phyloP scores from a whole-genome alignment of 192 early-diverging fungal genomes.

The Coemansia sp. region DNA sequence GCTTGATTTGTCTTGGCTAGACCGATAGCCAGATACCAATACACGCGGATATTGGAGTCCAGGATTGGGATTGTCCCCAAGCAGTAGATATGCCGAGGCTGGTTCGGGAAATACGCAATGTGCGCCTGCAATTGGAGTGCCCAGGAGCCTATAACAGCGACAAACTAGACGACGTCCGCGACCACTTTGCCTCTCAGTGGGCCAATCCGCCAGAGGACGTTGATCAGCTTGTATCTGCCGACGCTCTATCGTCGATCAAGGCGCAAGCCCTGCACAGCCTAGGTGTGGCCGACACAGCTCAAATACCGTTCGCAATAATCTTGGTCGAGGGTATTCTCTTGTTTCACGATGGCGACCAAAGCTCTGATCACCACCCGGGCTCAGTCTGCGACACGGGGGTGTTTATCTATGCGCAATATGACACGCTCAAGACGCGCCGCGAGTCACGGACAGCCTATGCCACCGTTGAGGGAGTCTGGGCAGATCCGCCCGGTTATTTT shows the following conservation, averaged over 20 bases:
- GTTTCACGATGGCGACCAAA: conserved; percentile 58
- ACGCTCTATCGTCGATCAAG: conserved; percentile 13
- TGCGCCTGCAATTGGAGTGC: conserved; percentile 12
- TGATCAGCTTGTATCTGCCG: conserved; percentile 18
- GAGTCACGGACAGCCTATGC: conserved; percentile 68
- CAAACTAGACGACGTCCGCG: neutral
- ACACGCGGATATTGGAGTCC: conserved; percentile 56
- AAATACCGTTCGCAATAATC: conserved; percentile 33
- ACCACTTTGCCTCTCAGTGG: conserved; percentile 49
- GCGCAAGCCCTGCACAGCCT: conserved; percentile 9
- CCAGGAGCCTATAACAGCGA: neutral
- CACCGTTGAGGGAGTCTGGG: conserved; percentile 80
- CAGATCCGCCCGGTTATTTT: conserved; percentile 79
- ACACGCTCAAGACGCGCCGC: conserved; percentile 66
- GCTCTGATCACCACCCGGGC: conserved; percentile 52
- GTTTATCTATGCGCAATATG: conserved; percentile 61
- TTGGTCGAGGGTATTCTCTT: conserved; percentile 81
- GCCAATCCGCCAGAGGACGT: conserved; percentile 50
- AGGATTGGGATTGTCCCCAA: conserved; percentile 83
- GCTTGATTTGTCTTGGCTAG: conserved; percentile 11
- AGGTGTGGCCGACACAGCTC: conserved; percentile 1
- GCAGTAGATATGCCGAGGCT: conserved; percentile 62
- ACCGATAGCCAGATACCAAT: conserved; percentile 69
- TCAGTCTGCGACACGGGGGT: conserved; percentile 25
- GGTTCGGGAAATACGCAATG: conserved; percentile 10